Evolutionary conservation across 495 filamentous ascomycete species (phyloP), one percentile per base, ranked within the genome.

Genomic region (Aspergillus bertholletiae): DNA sequence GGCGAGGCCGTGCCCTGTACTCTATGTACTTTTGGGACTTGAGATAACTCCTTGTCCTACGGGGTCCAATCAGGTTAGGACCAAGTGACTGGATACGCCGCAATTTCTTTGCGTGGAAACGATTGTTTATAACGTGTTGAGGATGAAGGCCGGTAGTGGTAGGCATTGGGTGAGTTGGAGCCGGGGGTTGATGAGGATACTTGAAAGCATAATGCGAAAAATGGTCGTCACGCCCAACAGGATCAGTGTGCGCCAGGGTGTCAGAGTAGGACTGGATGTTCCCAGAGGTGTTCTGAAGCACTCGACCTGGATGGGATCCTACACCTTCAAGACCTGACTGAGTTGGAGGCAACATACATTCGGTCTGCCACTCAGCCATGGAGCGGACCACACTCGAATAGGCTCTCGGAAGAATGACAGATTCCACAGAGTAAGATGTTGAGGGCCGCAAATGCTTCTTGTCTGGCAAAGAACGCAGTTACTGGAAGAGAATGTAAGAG

Each of bases 1-100:
- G 79, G 54, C 76, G 79, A 66, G 90, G 88, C 56, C 85, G 82
- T 47, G 80, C 79, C 57, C 91, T 80, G 70, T 94, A 96, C 51
- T 83, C 72, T 34, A 67, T 59, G 68, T 75, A 79, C 62, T 77
- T 77, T 34, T 76, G 72, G 32, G 74, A 77, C 56, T 74, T 73
- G 30, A 77, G 66, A 23, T 77, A 77, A 58, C 72, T 77, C 60
- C 69, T 61, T 45, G 59, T 62, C 30, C 68, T 64, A 30, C 72
- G 68, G 51, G 71, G 60, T 11, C 55, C 48, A 43, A 59, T 59
- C 37, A 62, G 61, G 41, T 63, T 65, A 35, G 62, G 65, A 3
- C 66, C 69, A 26, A 69, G 65, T 3, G 74, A 72, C 17, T 77
- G 70, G 50, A 76, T 57, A 4, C 74, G 67, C 17, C 73, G 66